Evolutionary conservation across 148 eudicot genomes (phyloP).

Genomic region (Polygonum aviculare): DNA sequence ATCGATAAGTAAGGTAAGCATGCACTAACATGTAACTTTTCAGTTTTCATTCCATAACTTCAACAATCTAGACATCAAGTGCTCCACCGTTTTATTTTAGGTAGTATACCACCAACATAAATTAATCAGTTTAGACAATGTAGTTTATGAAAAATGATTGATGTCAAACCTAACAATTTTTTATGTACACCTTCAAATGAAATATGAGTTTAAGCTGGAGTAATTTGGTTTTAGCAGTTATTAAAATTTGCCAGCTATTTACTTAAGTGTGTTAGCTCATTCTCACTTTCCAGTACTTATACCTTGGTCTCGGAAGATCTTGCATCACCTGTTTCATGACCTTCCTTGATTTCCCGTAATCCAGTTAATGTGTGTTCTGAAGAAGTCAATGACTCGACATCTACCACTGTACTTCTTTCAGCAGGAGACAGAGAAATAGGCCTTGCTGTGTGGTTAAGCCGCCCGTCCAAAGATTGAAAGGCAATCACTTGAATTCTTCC

Average conservation of each 20-base stretch:
- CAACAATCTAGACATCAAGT: not conserved
- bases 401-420: constrained; percentile 44
- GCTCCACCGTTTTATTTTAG: not conserved
- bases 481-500: constrained; percentile 98
- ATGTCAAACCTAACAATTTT: not conserved
- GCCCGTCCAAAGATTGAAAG: constrained; percentile 92
- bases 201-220: not conserved
- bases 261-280: not conserved
- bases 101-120: not conserved
- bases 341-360: constrained; percentile 42
- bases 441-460: constrained; percentile 44
- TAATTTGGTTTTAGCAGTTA: not conserved
- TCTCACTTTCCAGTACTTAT: not conserved
- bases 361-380: constrained; percentile 46
- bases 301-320: constrained; percentile 49
- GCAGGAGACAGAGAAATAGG: constrained; percentile 58
- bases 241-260: not conserved
- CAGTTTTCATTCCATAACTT: too few relatives aligned
- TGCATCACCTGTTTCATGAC: constrained; percentile 76
- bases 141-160: not conserved
- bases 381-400: constrained; percentile 69
- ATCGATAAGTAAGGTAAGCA: not conserved
- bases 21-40: not conserved
- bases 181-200: not conserved
- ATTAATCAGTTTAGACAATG: not conserved